A percentile compares a stretch with the other conserved stretches of the same genome.
Evolutionary conservation across 805 yeast species (phyloP).

Genomic region (Metschnikowia cubensis): DNA sequence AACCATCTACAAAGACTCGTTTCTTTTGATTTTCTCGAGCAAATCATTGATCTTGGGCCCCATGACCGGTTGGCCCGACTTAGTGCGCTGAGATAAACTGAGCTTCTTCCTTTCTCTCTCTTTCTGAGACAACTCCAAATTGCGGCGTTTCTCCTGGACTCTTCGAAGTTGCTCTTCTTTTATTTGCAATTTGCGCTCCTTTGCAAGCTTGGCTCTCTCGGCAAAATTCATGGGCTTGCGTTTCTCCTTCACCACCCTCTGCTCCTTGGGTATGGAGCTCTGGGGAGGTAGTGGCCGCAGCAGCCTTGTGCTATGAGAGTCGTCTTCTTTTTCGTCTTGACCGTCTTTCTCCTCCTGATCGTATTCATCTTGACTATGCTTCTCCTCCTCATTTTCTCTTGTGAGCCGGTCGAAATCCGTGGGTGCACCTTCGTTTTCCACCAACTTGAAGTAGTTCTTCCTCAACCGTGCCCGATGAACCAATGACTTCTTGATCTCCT

Average conservation of each 20-base stretch:
- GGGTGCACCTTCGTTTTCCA: conserved; percentile 65
- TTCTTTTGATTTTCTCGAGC: conserved; percentile 68
- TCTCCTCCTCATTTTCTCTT: conserved; percentile 9
- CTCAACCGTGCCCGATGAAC: conserved; percentile 77
- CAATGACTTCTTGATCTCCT: conserved; percentile 74
- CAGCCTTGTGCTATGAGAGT: conserved; percentile 8
- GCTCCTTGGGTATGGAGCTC: conserved; percentile 8
- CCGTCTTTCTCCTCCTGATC: conserved; percentile 2
- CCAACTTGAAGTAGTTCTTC: conserved; percentile 73
- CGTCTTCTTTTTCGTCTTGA: conserved; percentile 13
- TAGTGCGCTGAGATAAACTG: conserved; percentile 48
- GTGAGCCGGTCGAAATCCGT: conserved; percentile 20
- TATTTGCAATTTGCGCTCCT: conserved; percentile 43
- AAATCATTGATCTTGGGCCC: conserved; percentile 80
- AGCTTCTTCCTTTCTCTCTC: conserved; percentile 43
- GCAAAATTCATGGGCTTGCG: conserved; percentile 37
- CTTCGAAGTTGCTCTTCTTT: conserved; percentile 36
- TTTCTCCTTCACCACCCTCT: conserved; percentile 22
- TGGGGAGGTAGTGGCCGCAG: conserved; percentile 21
- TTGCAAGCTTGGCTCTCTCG: conserved; percentile 44
- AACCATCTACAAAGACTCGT: conserved; percentile 16
- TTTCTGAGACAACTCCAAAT: conserved; percentile 33
- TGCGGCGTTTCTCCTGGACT: conserved; percentile 36
- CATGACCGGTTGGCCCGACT: conserved; percentile 84
- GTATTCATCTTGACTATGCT: conserved; percentile 1